A percentile compares a stretch with the other conserved stretches of the same genome.
Conservation (phyloP, 2,329 filamentous ascomycete species). For the Talaromyces sp. region DNA sequence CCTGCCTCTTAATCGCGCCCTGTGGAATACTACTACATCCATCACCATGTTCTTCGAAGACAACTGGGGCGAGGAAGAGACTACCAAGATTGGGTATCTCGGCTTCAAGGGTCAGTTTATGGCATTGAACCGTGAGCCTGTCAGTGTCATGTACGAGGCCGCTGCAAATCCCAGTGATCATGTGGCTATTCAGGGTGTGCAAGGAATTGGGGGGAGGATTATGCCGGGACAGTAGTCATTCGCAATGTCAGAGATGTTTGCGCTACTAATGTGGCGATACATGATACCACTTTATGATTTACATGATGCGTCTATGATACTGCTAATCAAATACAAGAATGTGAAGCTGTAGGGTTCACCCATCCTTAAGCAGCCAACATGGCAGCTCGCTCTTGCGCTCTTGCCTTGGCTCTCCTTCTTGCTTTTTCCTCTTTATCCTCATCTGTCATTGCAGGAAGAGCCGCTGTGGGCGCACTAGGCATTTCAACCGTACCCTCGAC, state of each 20-base stretch:
- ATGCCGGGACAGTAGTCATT: constrained; percentile 38
- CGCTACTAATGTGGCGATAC: not conserved
- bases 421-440: constrained; percentile 26
- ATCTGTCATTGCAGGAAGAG: constrained; percentile 26
- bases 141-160: constrained; percentile 86
- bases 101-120: constrained; percentile 96
- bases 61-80: constrained; percentile 83
- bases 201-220: constrained; percentile 33
- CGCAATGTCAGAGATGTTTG: not conserved
- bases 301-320: not conserved
- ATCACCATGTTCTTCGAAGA: constrained; percentile 85
- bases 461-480: constrained; percentile 36
- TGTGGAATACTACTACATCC: constrained; percentile 79
- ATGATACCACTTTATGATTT: constrained; percentile 3
- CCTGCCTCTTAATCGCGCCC: constrained; percentile 76
- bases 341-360: not conserved
- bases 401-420: constrained; percentile 29
- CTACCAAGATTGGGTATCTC: constrained; percentile 72
- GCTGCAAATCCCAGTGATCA: constrained; percentile 90
- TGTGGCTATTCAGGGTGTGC: constrained; percentile 43
- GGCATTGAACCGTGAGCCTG: constrained; percentile 73
- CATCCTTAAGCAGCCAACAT: constrained; percentile 23
- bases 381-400: constrained; percentile 24
- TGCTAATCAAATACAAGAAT: not conserved
- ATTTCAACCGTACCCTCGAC: constrained; percentile 34